Evolutionary conservation across 805 yeast genomes (phyloP), one percentile per base, ranked within the genome.

Genomic region (Cyberlindnera japonica): DNA sequence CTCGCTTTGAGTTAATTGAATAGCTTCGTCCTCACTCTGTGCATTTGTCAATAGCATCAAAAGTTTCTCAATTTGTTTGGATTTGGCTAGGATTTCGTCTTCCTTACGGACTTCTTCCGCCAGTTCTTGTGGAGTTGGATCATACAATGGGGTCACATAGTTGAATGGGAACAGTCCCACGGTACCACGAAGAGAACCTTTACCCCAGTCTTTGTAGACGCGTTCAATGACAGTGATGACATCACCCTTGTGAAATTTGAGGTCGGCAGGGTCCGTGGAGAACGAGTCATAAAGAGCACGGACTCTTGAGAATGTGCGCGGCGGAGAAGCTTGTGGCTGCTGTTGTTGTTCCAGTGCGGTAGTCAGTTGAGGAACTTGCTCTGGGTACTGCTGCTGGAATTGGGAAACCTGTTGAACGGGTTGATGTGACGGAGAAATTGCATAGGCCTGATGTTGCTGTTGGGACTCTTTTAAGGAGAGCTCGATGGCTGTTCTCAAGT

Each of bases 141-240:
- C 83, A 1, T 80, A 75, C 5, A 89, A 65, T 2, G 89, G 89
- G 0, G 86, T 75, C 1, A 93, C 98, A 57, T 93, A 91, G 59
- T 91, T 91, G 43, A 86, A 73, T 0, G 99, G 99, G 62, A 91
- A 89, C 12, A 93, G 82, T 15, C 99, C 99, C 37, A 79, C 71
- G 40, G 72, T 74, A 6, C 96, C 96, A 40, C 75, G 72, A 37
- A 91, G 64, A 6, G 91, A 77, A 13, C 99, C 99, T 50, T 87
- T 74, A 83, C 96, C 86, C 99, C 99, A 91, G 57, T 91, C 98
- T 47, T 86, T 73, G 59, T 89, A 90, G 6, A 85, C 95, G 13
- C 83, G 73, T 53, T 90, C 98, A 25, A 90, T 69, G 1, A 93
- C 95, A 1, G 83, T 81, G 35, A 91, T 90, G 12, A 87, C 69